Evolutionary conservation across 306 rosid species (phyloP).

Genomic region (Abrus precatorius): DNA sequence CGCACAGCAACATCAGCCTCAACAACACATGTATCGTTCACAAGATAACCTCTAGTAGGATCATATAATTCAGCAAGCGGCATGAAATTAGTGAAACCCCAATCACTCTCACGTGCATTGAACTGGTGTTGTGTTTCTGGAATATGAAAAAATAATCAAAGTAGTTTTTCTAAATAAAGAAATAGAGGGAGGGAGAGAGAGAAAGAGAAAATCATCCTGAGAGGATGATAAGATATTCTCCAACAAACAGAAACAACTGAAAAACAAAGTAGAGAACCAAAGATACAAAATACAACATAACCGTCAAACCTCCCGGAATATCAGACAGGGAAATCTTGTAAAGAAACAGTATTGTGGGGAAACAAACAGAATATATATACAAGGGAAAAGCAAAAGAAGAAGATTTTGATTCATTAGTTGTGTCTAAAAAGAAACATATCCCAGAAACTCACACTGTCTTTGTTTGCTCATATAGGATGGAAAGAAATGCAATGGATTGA

Average conservation of each 20-base stretch:
- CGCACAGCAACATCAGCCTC: slow-evolving; percentile 95
- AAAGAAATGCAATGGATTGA: too few relatives aligned
- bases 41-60: slow-evolving; percentile 78
- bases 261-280: neutral
- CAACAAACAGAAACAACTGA: neutral
- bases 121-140: slow-evolving; percentile 92
- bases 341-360: neutral
- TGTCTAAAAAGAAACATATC: neutral
- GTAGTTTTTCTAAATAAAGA: slow-evolving; percentile 21
- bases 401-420: slow-evolving; percentile 17
- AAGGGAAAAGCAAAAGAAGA: neutral
- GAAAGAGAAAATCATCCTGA: neutral
- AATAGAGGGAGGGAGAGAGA: neutral
- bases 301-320: slow-evolving; percentile 3
- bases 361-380: neutral
- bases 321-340: neutral
- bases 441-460: neutral
- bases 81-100: slow-evolving; percentile 95
- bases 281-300: slow-evolving; percentile 18
- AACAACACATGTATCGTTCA: slow-evolving; percentile 75
- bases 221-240: neutral
- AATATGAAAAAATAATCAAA: slow-evolving; percentile 46
- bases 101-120: slow-evolving; percentile 88
- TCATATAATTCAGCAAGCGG: slow-evolving; percentile 87
- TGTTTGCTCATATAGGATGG: neutral